Base-by-base conservation (phyloP, 129 eudicot genomes). In the Daucus carota region DNA sequence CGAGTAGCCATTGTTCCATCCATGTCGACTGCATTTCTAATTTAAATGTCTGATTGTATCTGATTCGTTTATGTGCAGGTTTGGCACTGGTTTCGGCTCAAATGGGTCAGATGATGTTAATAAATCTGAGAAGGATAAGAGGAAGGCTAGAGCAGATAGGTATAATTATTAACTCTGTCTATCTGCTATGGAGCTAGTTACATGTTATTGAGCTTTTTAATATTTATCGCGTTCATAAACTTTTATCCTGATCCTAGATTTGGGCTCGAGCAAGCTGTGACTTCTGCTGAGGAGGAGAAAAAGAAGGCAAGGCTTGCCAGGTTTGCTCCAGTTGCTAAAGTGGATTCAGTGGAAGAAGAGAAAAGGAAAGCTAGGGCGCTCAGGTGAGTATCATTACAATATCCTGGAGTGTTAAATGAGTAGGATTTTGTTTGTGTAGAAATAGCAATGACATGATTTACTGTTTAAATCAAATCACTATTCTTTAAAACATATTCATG, bases 141-240 rank as follows among this genome's bases (percentile, higher is more conserved):
- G 90, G 88, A 95, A 95, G 84, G 97, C 99, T 79, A 91, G 97
- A 81, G 99, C 99, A 59, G 99, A 95, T 83, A 95, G 99, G 99
- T 95, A 32, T 34, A 42, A 14, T 20, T 20, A 10, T 73, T 22
- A 40, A 32, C 41, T 70, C 31, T 50, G 70, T 63, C 72, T 1
- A 62, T 42, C 6, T 71, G 24, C 57, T 1, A 15, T 32, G 46
- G 38, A 15, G 65, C 50, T 32, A 28, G 9, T 80, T 31, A 63
- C 43, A 20, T 76, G n/a, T 46, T 29, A 17, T 44, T 40, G 43
- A 24, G 31, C 75, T 42, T 8, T 31, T 36, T 43, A 70, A 73
- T 67, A 32, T 22, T 22, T 52, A 0, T 22, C 62, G 22, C 22
- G 62, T 20, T 24, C 6, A 52, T 22, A 22, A 22, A 36, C 0